These are phyloP conservation scores for Penicillium sp. DNA, from an alignment of 2,329 filamentous ascomycete species.

Conservation along the genomic window DNA sequence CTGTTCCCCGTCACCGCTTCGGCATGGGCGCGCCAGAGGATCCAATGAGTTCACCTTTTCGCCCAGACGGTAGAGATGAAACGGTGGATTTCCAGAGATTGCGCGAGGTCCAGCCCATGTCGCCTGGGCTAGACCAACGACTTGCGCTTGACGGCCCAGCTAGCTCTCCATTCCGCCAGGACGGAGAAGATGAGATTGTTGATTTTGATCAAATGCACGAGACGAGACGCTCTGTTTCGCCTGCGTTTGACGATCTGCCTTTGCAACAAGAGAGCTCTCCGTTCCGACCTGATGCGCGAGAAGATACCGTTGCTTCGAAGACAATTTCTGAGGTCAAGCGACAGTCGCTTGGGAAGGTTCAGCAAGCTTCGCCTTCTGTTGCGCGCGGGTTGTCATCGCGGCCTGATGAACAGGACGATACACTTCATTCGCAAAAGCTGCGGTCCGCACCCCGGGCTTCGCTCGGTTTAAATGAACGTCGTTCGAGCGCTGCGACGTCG, in stretches of 20 bases:
- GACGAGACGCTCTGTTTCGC: conserved; percentile 3
- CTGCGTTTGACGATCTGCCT: conserved; percentile 4
- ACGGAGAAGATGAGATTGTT: conserved; percentile 28
- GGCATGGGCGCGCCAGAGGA: conserved; percentile 8
- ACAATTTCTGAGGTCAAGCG: neutral
- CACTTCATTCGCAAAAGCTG: conserved; percentile 14
- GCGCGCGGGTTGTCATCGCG: conserved; percentile 4
- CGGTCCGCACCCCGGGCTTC: conserved; percentile 13
- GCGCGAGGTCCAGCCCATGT: conserved; percentile 15
- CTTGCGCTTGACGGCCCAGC: conserved; percentile 18
- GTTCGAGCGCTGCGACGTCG: conserved; percentile 10
- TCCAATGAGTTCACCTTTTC: conserved; percentile 36
- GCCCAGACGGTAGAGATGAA: conserved; percentile 27
- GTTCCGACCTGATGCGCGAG: conserved; percentile 25
- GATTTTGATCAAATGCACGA: conserved; percentile 23
- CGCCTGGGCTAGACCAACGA: conserved; percentile 14
- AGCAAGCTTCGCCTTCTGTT: conserved; percentile 1
- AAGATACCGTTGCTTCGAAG: conserved; percentile 25
- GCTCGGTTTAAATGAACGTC: conserved; percentile 7
- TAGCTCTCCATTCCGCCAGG: conserved; percentile 37
- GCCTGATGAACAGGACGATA: conserved; percentile 4
- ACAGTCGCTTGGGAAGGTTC: neutral
- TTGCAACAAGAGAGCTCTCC: conserved; percentile 29
- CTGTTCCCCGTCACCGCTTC: conserved; percentile 10
- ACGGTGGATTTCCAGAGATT: conserved; percentile 27